phyloP scores from a whole-genome alignment of 116 monocot species.

The Papilionanthe hybrid region DNA sequence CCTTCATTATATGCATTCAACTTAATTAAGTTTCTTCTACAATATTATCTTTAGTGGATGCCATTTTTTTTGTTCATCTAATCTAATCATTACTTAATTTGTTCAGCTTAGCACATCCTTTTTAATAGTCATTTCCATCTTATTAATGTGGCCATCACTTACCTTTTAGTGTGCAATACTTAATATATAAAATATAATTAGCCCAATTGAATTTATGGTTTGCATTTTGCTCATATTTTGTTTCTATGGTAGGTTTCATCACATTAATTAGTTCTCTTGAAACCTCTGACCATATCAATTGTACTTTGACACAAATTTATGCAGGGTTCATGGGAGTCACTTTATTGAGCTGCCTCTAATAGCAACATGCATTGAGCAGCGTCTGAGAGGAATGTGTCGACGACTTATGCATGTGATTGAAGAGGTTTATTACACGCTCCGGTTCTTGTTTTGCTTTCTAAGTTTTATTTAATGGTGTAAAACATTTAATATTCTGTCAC shows the following conservation, averaged over 20 bases:
- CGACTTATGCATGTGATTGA: conserved; percentile 62
- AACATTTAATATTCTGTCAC: not conserved
- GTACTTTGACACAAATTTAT: conserved; percentile 3
- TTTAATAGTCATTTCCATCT: not conserved
- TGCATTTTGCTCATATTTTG: too few relatives aligned
- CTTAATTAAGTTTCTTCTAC: not conserved
- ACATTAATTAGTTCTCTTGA: not conserved
- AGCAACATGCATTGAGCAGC: conserved; percentile 64
- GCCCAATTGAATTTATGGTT: too few relatives aligned
- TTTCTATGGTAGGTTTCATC: not conserved
- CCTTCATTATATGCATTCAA: not conserved
- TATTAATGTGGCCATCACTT: too few relatives aligned
- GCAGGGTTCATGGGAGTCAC: conserved; percentile 69
- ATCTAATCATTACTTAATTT: not conserved
- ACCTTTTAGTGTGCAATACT: too few relatives aligned
- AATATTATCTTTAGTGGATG: not conserved
- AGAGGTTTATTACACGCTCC: conserved; percentile 37
- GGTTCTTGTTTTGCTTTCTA: not conserved
- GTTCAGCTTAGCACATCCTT: not conserved
- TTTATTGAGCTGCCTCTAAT: conserved; percentile 84
- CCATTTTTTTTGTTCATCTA: not conserved
- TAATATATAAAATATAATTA: too few relatives aligned
- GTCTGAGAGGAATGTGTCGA: conserved; percentile 87
- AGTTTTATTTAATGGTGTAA: not conserved
- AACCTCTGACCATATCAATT: not conserved